These are phyloP conservation scores for Aquilaria malaccensis DNA, from an alignment of 345 rosid species.

Conservation along the genomic window DNA sequence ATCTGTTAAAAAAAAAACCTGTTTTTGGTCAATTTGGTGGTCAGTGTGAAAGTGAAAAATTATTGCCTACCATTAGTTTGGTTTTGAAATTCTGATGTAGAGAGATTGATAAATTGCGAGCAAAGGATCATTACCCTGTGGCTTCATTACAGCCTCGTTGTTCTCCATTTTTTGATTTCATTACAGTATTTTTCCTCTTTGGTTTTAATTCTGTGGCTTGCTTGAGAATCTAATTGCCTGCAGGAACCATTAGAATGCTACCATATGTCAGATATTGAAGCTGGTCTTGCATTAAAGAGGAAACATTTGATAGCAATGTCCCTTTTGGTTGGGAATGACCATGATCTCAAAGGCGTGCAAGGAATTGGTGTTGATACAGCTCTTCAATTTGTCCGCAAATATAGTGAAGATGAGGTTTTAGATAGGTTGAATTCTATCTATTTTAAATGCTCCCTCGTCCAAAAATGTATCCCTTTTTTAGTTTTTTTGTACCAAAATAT, in stretches of 20 bases:
- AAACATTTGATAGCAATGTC: constrained; percentile 81
- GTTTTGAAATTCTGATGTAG: no score
- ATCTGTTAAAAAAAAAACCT: no score
- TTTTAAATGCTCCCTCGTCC: background rate
- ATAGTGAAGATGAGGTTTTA: constrained; percentile 61
- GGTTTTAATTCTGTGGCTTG: background rate
- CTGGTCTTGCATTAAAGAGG: constrained; percentile 75
- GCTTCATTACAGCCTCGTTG: background rate
- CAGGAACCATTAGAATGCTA: constrained; percentile 96
- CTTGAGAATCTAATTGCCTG: constrained; percentile 21
- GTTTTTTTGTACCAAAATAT: no score
- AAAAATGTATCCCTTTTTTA: no score
- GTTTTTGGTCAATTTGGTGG: no score
- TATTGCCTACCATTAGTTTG: no score
- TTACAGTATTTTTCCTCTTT: background rate
- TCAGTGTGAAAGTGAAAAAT: no score
- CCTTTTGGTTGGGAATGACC: constrained; percentile 84
- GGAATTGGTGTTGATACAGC: constrained; percentile 81
- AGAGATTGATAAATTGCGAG: no score
- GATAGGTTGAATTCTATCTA: constrained; percentile 36
- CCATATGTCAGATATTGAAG: constrained; percentile 71
- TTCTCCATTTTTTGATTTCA: background rate
- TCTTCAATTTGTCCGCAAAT: constrained; percentile 49
- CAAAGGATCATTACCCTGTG: no score
- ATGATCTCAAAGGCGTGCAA: constrained; percentile 67